phyloP scores from a whole-genome alignment of 352 stramenopile species.

The Phytopythium montanum region DNA sequence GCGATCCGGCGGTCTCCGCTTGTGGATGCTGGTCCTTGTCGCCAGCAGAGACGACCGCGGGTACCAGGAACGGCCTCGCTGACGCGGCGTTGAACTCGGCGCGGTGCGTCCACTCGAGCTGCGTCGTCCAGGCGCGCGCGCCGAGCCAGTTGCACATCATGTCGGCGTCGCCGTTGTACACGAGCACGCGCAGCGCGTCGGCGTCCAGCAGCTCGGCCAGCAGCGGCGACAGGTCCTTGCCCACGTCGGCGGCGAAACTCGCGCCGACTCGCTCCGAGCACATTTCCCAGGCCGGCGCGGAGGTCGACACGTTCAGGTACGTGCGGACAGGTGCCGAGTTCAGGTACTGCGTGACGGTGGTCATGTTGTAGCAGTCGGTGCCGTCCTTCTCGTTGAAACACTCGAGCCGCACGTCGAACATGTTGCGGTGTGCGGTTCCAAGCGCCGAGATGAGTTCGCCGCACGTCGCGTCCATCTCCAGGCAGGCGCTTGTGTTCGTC shows the following conservation, averaged over 20 bases:
- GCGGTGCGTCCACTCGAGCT: slow-evolving; percentile 31
- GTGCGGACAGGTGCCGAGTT: slow-evolving; percentile 45
- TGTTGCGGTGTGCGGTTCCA: slow-evolving; percentile 25
- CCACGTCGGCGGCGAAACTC: slow-evolving; percentile 49
- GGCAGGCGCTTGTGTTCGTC: slow-evolving; percentile 15
- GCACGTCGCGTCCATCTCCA: slow-evolving; percentile 16
- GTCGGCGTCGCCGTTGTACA: slow-evolving; percentile 33
- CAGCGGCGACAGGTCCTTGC: slow-evolving; percentile 20
- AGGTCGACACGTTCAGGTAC: slow-evolving; percentile 31
- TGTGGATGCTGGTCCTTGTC: not conserved
- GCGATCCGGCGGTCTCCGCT: slow-evolving; percentile 12
- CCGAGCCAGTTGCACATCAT: slow-evolving; percentile 43
- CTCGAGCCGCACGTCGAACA: slow-evolving; percentile 48
- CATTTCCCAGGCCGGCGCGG: slow-evolving; percentile 60
- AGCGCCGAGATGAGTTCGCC: slow-evolving; percentile 14
- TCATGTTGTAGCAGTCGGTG: slow-evolving; percentile 14
- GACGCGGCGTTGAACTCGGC: slow-evolving; percentile 17
- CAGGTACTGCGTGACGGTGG: slow-evolving; percentile 33
- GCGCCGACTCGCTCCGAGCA: slow-evolving; percentile 87
- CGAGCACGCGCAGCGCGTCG: slow-evolving; percentile 16
- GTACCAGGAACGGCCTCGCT: slow-evolving; percentile 9
- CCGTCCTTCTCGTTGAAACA: slow-evolving; percentile 13
- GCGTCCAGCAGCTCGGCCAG: slow-evolving; percentile 20
- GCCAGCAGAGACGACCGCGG: not conserved
- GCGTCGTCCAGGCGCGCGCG: slow-evolving; percentile 27